Conservation (phyloP, 495 filamentous ascomycete species). For the Daldinia decipiens region DNA sequence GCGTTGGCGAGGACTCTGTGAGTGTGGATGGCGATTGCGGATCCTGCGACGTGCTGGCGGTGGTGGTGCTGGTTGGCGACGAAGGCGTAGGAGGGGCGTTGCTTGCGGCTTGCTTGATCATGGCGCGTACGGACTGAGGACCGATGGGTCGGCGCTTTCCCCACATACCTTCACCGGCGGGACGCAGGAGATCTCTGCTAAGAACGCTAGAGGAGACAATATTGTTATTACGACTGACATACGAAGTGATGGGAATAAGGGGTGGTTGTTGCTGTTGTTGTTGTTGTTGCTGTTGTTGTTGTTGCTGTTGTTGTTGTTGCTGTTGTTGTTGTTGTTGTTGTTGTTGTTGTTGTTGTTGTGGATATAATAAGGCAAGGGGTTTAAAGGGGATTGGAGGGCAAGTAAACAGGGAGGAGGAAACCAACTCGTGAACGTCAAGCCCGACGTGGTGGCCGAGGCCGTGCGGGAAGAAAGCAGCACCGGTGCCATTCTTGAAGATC, state of each 20-base stretch:
- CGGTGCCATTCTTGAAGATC: slow-evolving; percentile 73
- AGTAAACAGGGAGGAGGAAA: slow-evolving; percentile 17
- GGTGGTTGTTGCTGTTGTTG: slow-evolving; percentile 1
- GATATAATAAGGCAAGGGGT: slow-evolving; percentile 21
- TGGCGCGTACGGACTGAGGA: slow-evolving; percentile 45
- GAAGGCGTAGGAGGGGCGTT: slow-evolving; percentile 18
- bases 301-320: neutral
- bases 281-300: neutral
- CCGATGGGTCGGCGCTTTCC: slow-evolving; percentile 47
- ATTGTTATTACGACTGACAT: slow-evolving; percentile 17
- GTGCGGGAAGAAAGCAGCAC: slow-evolving; percentile 88
- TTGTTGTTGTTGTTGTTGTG: slow-evolving; percentile 6
- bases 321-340: slow-evolving; percentile 6
- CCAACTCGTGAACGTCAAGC: slow-evolving; percentile 83
- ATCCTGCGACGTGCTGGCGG: slow-evolving; percentile 7
- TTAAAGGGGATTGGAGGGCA: slow-evolving; percentile 17
- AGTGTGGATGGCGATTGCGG: slow-evolving; percentile 1
- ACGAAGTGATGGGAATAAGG: neutral
- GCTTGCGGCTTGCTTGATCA: slow-evolving; percentile 47
- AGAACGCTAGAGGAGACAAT: slow-evolving; percentile 39
- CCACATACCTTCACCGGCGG: slow-evolving; percentile 48
- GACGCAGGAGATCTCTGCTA: slow-evolving; percentile 46
- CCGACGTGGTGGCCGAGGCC: slow-evolving; percentile 91
- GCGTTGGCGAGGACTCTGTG: slow-evolving; percentile 5
- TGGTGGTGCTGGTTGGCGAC: slow-evolving; percentile 9